These are phyloP conservation scores for Botrytis squamosa DNA, from an alignment of 2,329 filamentous ascomycete species.

Conservation along the genomic window DNA sequence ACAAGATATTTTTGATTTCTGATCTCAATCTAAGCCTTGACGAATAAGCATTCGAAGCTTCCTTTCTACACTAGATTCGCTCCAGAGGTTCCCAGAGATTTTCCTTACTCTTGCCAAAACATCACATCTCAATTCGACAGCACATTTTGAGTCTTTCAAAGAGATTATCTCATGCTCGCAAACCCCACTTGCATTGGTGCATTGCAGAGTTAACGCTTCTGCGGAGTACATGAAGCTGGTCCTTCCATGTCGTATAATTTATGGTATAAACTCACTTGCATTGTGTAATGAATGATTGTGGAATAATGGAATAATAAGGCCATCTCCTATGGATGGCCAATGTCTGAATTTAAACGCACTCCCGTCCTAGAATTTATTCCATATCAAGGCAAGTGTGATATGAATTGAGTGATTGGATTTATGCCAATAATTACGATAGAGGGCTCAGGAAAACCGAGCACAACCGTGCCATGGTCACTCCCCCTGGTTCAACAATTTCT, in stretches of 20 bases:
- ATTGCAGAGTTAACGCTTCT: neutral
- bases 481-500: neutral
- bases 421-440: neutral
- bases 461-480: neutral
- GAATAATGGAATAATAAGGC: neutral
- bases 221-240: neutral
- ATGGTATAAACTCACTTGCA: neutral
- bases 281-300: neutral
- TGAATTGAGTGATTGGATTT: neutral
- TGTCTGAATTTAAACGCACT: neutral
- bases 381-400: neutral
- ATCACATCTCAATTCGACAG: neutral
- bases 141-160: constrained; percentile 9
- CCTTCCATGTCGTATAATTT: neutral
- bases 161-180: constrained; percentile 12
- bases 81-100: neutral
- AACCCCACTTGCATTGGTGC: neutral
- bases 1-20: neutral
- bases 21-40: neutral
- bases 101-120: neutral
- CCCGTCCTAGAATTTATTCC: neutral
- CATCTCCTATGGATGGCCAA: neutral
- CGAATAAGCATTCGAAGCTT: neutral
- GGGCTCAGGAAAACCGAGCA: neutral
- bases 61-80: neutral